A percentile compares a stretch with the other conserved stretches of the same genome.
Conservation (phyloP, 768 basidiomycete species). For the Russula griseocarnosa region DNA sequence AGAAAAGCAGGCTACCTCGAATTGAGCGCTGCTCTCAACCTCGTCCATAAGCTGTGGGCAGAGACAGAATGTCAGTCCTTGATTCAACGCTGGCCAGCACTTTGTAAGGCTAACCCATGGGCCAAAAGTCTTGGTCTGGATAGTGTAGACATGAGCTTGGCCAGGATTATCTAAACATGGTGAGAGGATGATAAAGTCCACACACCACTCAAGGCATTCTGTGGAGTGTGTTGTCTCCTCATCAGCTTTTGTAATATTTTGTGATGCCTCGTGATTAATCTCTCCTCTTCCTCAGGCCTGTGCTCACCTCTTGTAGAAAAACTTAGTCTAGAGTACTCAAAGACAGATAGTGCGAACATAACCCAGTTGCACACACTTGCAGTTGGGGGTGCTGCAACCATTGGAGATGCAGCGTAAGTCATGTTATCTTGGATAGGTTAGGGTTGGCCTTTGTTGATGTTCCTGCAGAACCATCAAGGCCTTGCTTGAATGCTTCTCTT, state of each 20-base stretch:
- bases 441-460: slow-evolving; percentile 27
- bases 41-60: slow-evolving; percentile 61
- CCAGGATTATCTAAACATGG: slow-evolving; percentile 60
- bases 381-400: slow-evolving; percentile 51
- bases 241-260: neutral
- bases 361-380: slow-evolving; percentile 72
- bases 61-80: slow-evolving; percentile 69
- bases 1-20: slow-evolving; percentile 78
- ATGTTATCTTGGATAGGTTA: neutral
- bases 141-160: slow-evolving; percentile 56
- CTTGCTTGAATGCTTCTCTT: slow-evolving; percentile 63
- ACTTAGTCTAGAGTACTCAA: slow-evolving; percentile 72
- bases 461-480: slow-evolving; percentile 65
- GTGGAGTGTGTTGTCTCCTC: slow-evolving; percentile 43
- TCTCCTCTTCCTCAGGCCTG: slow-evolving; percentile 43
- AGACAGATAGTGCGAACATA: slow-evolving; percentile 61
- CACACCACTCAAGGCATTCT: slow-evolving; percentile 55
- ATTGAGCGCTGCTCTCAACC: slow-evolving; percentile 69
- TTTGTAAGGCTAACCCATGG: slow-evolving; percentile 10
- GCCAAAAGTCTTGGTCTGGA: slow-evolving; percentile 73
- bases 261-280: neutral
- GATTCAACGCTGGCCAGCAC: neutral
- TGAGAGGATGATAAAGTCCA: slow-evolving; percentile 70
- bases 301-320: slow-evolving; percentile 73
- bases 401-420: slow-evolving; percentile 42